Base-by-base conservation (phyloP, 2,329 filamentous ascomycete genomes). In the Cordyceps fumosorosea region DNA sequence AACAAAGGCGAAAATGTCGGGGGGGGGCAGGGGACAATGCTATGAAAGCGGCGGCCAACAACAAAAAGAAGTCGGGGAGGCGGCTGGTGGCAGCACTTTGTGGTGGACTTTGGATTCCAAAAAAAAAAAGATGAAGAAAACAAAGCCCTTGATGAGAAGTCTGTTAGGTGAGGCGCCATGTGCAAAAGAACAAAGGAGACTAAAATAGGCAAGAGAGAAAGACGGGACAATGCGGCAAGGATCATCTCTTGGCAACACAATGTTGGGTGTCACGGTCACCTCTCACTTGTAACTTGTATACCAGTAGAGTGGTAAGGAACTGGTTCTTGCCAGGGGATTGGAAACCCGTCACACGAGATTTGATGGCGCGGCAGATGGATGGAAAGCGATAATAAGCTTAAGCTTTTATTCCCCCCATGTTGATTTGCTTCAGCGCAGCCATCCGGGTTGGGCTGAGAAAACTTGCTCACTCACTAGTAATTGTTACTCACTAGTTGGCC, bases 381-480 rank as follows among this genome's bases (percentile, higher is more conserved):
- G 29, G 29, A 29, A n/a, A 2, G 34, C 10, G 34, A 37, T 37
- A 37, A 29, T 4, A 6, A 5, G 29, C 29, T 29, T 29, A 6
- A 29, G 29, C 29, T 29, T 29, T 37, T 3, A 20, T 12, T n/a
- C 32, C 20, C 29, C 29, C 50, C 50, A 44, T 55, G 42, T 45
- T 3, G 32, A n/a, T 18, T 32, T 34, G 55, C 48, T 37, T 57
- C 55, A 48, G 55, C 47, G n/a, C 20, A 34, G 48, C 47, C 57
- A 60, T 60, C 57, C 47, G 32, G 47, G 57, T 60, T 52, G 37
- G 29, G 29, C 29, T 29, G 29, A 29, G 8, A 26, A 60, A 60
- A 60, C 47, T 12, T 45, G 48, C 57, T 60, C 57, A 53, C 6
- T n/a, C 12, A 1, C 18, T 16, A 12, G 24, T 8, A 10, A 47